Conservation (phyloP, 164 flowering plant species). For the Sedum album region DNA sequence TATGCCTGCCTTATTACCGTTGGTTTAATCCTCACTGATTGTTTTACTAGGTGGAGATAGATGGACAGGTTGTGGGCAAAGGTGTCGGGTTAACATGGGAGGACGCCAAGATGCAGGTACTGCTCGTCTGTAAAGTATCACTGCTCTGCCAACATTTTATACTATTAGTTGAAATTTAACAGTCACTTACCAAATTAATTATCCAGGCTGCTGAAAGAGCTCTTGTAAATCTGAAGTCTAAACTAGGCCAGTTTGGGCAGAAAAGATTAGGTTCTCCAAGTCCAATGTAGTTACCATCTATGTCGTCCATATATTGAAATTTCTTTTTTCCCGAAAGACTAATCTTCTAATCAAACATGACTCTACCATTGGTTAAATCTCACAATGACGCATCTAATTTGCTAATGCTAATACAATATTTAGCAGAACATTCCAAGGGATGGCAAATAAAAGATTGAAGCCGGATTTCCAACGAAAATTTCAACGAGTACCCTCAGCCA, state of each 20-base stretch:
- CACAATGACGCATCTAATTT: neutral
- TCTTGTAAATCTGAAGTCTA: constrained; percentile 44
- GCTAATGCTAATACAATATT: neutral
- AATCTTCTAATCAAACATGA: too few species aligned
- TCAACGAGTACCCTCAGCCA: constrained; percentile 51
- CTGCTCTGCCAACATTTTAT: too few species aligned
- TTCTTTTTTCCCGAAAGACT: too few species aligned
- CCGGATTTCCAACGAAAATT: constrained; percentile 42
- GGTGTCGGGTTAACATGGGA: constrained; percentile 82
- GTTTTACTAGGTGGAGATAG: constrained; percentile 63
- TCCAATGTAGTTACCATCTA: constrained; percentile 22
- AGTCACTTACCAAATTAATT: constrained; percentile 4
- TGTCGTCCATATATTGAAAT: too few species aligned
- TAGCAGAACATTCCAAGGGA: constrained; percentile 48
- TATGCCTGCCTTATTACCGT: neutral
- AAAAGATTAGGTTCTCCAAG: constrained; percentile 69
- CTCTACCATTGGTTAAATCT: too few species aligned
- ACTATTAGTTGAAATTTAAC: constrained; percentile 1
- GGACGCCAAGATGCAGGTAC: constrained; percentile 80
- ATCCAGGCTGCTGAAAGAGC: constrained; percentile 85
- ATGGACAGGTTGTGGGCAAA: constrained; percentile 65
- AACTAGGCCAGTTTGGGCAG: constrained; percentile 35
- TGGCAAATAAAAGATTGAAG: constrained; percentile 54
- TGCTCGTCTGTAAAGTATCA: neutral
- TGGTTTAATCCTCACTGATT: constrained; percentile 5